Evolutionary conservation across 352 stramenopile genomes (phyloP).

Genomic region (Chrysophaeum taylorii): DNA sequence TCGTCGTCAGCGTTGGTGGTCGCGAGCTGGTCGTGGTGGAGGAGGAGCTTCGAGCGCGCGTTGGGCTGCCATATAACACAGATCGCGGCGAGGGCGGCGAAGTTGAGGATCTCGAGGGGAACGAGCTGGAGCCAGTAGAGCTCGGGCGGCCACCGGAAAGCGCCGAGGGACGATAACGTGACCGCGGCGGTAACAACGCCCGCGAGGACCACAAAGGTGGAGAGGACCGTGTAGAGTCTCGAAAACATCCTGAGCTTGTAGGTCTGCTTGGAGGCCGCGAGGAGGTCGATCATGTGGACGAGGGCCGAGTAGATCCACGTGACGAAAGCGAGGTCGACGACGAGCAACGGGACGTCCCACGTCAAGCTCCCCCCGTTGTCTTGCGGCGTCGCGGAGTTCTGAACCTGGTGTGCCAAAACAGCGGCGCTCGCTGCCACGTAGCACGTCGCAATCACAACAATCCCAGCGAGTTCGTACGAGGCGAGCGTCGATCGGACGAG

Average conservation of each 20-base stretch:
- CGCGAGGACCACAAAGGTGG: neutral
- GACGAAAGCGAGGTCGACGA: constrained; percentile 2
- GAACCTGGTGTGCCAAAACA: no score
- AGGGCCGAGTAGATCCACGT: constrained; percentile 3
- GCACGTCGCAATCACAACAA: no score
- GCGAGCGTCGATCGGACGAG: neutral
- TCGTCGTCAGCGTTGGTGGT: neutral
- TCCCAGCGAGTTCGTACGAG: no score
- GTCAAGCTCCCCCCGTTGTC: neutral
- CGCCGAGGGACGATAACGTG: neutral
- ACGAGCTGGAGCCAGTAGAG: constrained; percentile 13
- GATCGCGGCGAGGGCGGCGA: constrained; percentile 8
- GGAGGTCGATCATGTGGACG: neutral
- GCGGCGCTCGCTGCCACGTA: no score
- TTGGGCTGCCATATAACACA: constrained; percentile 3
- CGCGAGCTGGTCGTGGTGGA: neutral
- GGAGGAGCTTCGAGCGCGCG: neutral
- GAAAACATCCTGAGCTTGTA: constrained; percentile 1
- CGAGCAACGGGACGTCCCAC: neutral
- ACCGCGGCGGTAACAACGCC: neutral
- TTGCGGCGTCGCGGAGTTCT: no score
- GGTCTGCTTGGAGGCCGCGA: neutral
- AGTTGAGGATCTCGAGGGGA: constrained; percentile 5
- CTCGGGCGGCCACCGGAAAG: neutral
- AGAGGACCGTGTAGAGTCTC: neutral